phyloP scores from a whole-genome alignment of 257 asterid species.

The Nicotiana benthamiana region DNA sequence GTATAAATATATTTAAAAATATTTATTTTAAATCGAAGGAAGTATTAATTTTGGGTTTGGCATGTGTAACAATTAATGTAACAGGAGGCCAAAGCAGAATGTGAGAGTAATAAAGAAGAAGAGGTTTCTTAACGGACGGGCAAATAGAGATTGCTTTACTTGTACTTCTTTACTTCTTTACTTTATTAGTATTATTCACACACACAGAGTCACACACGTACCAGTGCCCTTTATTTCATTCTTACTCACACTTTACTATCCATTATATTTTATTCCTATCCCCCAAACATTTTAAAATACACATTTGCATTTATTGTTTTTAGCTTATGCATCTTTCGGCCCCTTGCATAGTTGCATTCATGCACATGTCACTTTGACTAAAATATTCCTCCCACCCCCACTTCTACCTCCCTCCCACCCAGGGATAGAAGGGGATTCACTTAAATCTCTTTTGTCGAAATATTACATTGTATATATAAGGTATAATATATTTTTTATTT shows the following conservation, averaged over 20 bases:
- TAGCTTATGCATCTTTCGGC: neutral
- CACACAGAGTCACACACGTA: neutral
- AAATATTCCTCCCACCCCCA: neutral
- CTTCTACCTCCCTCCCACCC: no score
- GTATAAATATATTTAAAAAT: no score
- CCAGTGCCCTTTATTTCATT: neutral
- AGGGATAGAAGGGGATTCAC: no score
- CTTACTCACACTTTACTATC: neutral
- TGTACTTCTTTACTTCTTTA: constrained; percentile 9
- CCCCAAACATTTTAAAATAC: neutral
- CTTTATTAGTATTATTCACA: neutral
- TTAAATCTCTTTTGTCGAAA: no score
- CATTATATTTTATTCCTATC: neutral
- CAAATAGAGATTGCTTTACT: neutral
- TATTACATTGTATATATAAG: no score
- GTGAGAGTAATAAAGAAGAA: neutral
- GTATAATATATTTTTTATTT: no score
- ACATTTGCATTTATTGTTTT: neutral
- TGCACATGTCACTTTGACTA: neutral
- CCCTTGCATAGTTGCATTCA: neutral
- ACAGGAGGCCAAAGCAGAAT: neutral
- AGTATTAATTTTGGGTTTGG: neutral
- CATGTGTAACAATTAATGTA: neutral
- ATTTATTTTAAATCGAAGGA: no score
- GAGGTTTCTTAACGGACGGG: constrained; percentile 6